Base-by-base conservation (phyloP, 352 stramenopile species). In the Phytophthora tentaculata region DNA sequence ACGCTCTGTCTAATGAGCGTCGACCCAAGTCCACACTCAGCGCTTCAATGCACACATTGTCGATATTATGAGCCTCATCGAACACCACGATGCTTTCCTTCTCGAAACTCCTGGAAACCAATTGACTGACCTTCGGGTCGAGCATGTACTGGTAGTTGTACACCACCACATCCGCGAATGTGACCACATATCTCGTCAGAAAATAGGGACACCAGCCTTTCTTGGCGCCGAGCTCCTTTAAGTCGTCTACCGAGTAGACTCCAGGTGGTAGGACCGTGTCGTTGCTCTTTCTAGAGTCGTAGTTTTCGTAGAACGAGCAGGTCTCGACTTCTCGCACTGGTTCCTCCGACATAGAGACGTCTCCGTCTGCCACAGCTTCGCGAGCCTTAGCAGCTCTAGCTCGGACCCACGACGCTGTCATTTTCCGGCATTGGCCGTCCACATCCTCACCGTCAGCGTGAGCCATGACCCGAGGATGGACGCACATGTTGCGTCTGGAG, bases 131-230 rank as follows among this genome's bases (percentile, higher is more conserved):
- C 74, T 99, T 99, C 23, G 97, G 97, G 84, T 99, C 97, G 23
- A 99, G 88, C 96, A 99, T 99, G 81, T 99, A 99, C 85, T 99
- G 97, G 84, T 99, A 99, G 73, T 99, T 99, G 84, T 98, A 99
- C 44, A 99, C 96, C 2, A 99, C 73, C 43, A 99, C 93, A 59
- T 99, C 98, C 1, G 98, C 97, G 64, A 99, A 97, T 8, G 95
- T 97, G 39, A 99, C 97, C 1, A 98, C 93, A 64, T 99, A 96
- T 58, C 98, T 84, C 24, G 98, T 98, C 47, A 99, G 71, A 66
- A 99, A 99, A 73, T 99, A 99, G 1, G 98, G 98, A 79, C 98
- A 99, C 95, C 95, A 99, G 16, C 91, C 90, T 37, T 94, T 94
- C 32, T 89, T 58, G 17, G 81, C 76, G 2, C 97, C 98, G 52